Evolutionary conservation across 1,139 yeast species (phyloP), one percentile per base, ranked within the genome.

Genomic region (Hyphopichia pseudoburtonii): DNA sequence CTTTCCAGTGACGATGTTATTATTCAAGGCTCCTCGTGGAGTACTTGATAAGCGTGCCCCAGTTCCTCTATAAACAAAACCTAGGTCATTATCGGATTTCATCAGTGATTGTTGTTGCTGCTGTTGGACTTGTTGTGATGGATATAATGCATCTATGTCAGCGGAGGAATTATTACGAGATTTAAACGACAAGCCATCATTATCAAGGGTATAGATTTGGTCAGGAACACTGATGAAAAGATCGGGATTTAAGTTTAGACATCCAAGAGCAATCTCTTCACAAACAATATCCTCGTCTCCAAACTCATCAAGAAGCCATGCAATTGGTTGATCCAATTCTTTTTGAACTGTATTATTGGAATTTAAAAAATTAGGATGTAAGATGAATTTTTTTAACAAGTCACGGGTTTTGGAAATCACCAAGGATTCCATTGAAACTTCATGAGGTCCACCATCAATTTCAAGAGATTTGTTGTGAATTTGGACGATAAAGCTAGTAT

Each of bases 281-380:
- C 60, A 51, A 1, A 58, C 52, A 11, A 62, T 40, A 12, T 57
- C 51, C 4, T 44, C 50, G 3, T 43, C 48, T 7, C 44, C 36
- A n/a, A 44, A 39, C 6, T 47, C 54, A 18, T 51, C 54, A 14
- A 51, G 41, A 11, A 67, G 49, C 75, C 75, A 69, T 11, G 41
- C 38, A 2, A 61, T 44, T 0, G 73, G 73, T 39, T 68, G 66
- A 7, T 56, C 45, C 3, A 71, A 48, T 44, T 80, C 86, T n/a
- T 64, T 58, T 19, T 63, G 65, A 1, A 60, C 43, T 1, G 71
- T 37, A 41, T 51, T 33, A 40, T 55, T 50, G 10, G 69, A 45
- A 11, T 46, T 44, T 4, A 67, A 43, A 32, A 79, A 61, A 36
- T 72, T 68, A 1, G 83, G 82, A 46, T 82, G 85, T 9, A 79